phyloP scores from a whole-genome alignment of 176 grass and related monocot genomes.

The Neostapfia colusana region DNA sequence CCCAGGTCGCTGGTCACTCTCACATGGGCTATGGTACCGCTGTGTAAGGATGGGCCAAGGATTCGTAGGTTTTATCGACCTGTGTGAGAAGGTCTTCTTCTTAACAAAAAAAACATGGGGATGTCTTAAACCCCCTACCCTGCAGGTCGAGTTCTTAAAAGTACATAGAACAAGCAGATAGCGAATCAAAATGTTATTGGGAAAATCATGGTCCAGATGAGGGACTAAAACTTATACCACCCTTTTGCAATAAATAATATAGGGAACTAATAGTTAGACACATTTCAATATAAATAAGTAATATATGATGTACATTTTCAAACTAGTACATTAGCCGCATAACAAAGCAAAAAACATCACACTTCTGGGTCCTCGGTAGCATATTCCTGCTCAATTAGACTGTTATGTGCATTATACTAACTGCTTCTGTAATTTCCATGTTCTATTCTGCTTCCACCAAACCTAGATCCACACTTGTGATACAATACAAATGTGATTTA shows the following conservation, averaged over 20 bases:
- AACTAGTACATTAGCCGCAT: not conserved
- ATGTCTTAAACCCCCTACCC: too few relatives aligned
- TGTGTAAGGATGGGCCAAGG: too few relatives aligned
- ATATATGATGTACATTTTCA: not conserved
- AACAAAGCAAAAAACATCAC: not conserved
- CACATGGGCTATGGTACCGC: too few relatives aligned
- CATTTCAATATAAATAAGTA: not conserved
- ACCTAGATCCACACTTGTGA: not conserved
- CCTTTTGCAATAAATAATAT: not conserved
- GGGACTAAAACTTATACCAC: not conserved
- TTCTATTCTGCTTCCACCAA: conserved; percentile 3
- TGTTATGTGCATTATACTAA: not conserved
- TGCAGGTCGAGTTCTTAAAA: too few relatives aligned
- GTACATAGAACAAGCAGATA: conserved; percentile 11
- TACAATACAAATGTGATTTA: not conserved
- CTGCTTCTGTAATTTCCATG: not conserved
- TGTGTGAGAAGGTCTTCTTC: too few relatives aligned
- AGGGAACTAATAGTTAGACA: not conserved
- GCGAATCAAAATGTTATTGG: conserved; percentile 1
- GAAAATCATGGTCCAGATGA: not conserved
- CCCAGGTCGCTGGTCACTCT: too few relatives aligned
- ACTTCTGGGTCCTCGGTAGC: not conserved
- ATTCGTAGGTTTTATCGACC: too few relatives aligned
- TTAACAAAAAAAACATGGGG: too few relatives aligned
- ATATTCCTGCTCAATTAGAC: conserved; percentile 1